Evolutionary conservation across 2,329 filamentous ascomycete species (phyloP), one percentile per base, ranked within the genome.

Genomic region (Phialophora chinensis): DNA sequence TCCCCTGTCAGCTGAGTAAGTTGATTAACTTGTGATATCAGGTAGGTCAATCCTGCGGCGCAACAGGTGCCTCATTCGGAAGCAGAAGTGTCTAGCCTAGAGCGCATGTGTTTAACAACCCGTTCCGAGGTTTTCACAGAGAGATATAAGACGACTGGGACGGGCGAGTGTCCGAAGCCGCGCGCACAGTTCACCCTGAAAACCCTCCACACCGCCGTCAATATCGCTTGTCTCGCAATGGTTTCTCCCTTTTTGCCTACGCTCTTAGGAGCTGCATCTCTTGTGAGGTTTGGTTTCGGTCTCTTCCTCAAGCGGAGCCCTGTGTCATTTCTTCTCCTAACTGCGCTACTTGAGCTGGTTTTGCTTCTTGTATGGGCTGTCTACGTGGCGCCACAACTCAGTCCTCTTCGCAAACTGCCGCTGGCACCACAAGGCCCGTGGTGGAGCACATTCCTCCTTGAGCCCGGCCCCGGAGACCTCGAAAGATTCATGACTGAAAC

Each of bases 401-500:
- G 74, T 75, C 68, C 73, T 72, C 50, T 73, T 66, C 63, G 72
- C 72, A 63, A 71, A 71, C 66, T 74, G 10, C 66, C 66, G 7
- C 35, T 38, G 4, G 59, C 66, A 23, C 27, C 53, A 1, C 66
- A 69, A 59, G 63, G 58, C 31, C 64, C 60, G n/a, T 62, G 63
- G 63, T 66, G 63, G 57, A 63, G 61, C 33, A 66, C 63, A 17
- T 69, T 69, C 60, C 53, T 69, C 4, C 17, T 55, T 20, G 66
- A 69, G 33, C 63, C 63, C 2, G 17, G n/a, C 4, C 54, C 62
- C 2, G 42, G 35, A 25, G 63, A 69, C 27, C 58, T 66, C 14
- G 60, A 60, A 31, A 71, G 77, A 62, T 85, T 89, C 89, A 77
- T 85, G 35, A 80, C 85, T 58, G 81, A 80, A 1, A 79, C 91